phyloP scores from a whole-genome alignment of 495 filamentous ascomycete species.

The Glutinoglossum americanum region DNA sequence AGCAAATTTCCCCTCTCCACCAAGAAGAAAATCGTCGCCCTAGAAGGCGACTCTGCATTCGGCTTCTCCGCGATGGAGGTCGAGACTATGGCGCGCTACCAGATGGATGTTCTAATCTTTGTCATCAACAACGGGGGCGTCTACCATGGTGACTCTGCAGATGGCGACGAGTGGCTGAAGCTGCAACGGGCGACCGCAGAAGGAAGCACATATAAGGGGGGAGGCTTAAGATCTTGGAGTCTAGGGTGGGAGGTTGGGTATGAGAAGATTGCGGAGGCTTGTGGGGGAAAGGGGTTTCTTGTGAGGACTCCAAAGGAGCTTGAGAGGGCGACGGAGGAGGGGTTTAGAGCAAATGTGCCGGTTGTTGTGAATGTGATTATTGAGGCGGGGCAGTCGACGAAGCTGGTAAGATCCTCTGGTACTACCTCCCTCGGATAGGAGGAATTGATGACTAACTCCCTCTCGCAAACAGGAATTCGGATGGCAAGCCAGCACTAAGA shows the following conservation, averaged over 20 bases:
- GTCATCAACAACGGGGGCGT: constrained; percentile 46
- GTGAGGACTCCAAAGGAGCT: constrained; percentile 33
- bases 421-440: not conserved
- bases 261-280: constrained; percentile 33
- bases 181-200: constrained; percentile 19
- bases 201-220: constrained; percentile 18
- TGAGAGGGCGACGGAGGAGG: constrained; percentile 27
- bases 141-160: constrained; percentile 32
- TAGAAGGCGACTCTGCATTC: constrained; percentile 43
- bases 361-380: constrained; percentile 40
- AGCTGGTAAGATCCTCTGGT: constrained; percentile 21
- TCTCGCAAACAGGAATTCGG: constrained; percentile 3
- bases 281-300: constrained; percentile 32
- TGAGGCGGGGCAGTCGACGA: constrained; percentile 29
- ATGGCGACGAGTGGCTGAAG: constrained; percentile 19
- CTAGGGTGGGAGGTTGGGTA: constrained; percentile 36
- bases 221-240: constrained; percentile 30
- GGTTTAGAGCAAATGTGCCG: constrained; percentile 26
- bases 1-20: not conserved
- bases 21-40: constrained; percentile 34
- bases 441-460: not conserved
- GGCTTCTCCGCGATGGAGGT: constrained; percentile 42
- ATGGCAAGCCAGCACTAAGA: constrained; percentile 6
- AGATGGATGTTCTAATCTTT: constrained; percentile 37
- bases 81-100: constrained; percentile 41